Percentiles rank a stretch among this genome's conserved stretches.
Evolutionary conservation across 2,329 filamentous ascomycete genomes (phyloP).

Genomic region (Furcasterigmium furcatum): DNA sequence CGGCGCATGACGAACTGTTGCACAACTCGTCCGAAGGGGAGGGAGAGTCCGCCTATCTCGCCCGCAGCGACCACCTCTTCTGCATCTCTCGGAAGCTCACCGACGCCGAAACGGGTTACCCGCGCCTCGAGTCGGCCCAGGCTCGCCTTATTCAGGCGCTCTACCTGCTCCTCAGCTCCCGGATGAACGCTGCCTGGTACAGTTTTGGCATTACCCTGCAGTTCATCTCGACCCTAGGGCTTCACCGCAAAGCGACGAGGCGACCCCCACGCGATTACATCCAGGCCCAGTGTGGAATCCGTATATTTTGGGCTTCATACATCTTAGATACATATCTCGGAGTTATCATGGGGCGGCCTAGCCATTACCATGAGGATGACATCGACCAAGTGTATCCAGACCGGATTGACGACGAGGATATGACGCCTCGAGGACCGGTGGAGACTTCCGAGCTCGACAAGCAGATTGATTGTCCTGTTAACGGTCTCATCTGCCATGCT

Average conservation of each 20-base stretch:
- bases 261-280: constrained; percentile 34
- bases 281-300: constrained; percentile 47
- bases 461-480: constrained; percentile 43
- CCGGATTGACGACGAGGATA: constrained; percentile 52
- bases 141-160: constrained; percentile 53
- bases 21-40: constrained; percentile 16
- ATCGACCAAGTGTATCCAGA: constrained; percentile 58
- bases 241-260: constrained; percentile 30
- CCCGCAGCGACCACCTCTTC: constrained; percentile 37
- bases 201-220: constrained; percentile 54
- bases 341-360: constrained; percentile 57
- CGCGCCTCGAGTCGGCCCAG: constrained; percentile 46
- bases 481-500: constrained; percentile 41
- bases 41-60: constrained; percentile 19
- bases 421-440: constrained; percentile 33
- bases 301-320: constrained; percentile 62
- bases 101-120: constrained; percentile 18
- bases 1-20: constrained; percentile 38
- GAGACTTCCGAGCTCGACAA: constrained; percentile 21
- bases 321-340: constrained; percentile 61
- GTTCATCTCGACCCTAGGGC: constrained; percentile 40
- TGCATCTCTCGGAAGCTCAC: constrained; percentile 33
- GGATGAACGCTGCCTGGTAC: constrained; percentile 59
- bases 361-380: constrained; percentile 60
- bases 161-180: constrained; percentile 54